These are phyloP conservation scores for Coemansia interrupta DNA, from an alignment of 192 early-diverging fungal genomes.

Conservation along the genomic window DNA sequence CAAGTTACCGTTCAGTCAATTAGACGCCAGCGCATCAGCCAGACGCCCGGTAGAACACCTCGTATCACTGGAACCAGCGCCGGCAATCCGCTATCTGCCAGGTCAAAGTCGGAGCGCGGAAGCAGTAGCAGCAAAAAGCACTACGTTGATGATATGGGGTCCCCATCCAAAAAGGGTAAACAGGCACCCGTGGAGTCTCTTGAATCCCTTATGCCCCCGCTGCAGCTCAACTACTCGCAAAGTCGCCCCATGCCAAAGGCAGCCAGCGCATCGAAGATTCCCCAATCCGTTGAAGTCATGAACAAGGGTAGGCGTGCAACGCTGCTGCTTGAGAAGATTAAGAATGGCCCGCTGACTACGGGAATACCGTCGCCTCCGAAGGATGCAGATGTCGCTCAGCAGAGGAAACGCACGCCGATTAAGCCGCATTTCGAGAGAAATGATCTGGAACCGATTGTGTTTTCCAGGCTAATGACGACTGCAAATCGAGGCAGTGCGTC, in stretches of 20 bases:
- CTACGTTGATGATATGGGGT: constrained; percentile 14
- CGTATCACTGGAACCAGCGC: background rate
- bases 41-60: constrained; percentile 32
- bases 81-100: background rate
- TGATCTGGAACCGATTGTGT: constrained; percentile 23
- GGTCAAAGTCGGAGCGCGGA: background rate
- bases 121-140: constrained; percentile 8
- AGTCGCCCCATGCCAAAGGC: background rate
- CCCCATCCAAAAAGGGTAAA: constrained; percentile 34
- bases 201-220: background rate
- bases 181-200: background rate
- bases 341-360: background rate
- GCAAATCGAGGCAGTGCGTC: background rate
- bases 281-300: constrained; percentile 23
- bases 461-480: constrained; percentile 18
- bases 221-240: background rate
- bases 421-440: constrained; percentile 24
- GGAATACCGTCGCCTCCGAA: background rate
- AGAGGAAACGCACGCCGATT: constrained; percentile 10
- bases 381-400: background rate
- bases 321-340: constrained; percentile 34
- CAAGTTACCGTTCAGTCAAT: constrained; percentile 46
- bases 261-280: constrained; percentile 2
- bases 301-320: constrained; percentile 26
- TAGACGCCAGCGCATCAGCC: constrained; percentile 33